A percentile compares a stretch with the other conserved stretches of the same genome.
phyloP scores from a whole-genome alignment of 2,329 filamentous ascomycete species.

The Microsporum ferrugineum region DNA sequence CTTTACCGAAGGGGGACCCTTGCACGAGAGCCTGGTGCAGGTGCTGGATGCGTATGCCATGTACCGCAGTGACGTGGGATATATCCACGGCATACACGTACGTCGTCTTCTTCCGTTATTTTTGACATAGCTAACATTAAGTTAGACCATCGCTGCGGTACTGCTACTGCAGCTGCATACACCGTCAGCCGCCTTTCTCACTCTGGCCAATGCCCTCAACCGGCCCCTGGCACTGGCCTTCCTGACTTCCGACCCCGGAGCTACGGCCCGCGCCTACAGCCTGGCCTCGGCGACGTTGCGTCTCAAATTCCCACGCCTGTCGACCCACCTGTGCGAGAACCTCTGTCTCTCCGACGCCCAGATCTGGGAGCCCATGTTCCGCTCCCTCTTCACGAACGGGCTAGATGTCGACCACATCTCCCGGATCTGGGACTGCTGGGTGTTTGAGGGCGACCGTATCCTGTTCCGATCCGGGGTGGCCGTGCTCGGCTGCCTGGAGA shows the following conservation, averaged over 20 bases:
- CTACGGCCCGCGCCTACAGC: constrained; percentile 45
- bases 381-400: constrained; percentile 41
- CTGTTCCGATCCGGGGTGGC: constrained; percentile 37
- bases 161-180: constrained; percentile 46
- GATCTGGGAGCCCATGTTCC: constrained; percentile 45
- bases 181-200: constrained; percentile 45
- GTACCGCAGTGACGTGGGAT: constrained; percentile 53
- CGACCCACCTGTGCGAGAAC: constrained; percentile 40
- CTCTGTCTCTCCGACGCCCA: constrained; percentile 32
- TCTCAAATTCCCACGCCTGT: constrained; percentile 48
- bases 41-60: constrained; percentile 52
- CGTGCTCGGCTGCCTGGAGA: constrained; percentile 33
- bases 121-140: constrained; percentile 4
- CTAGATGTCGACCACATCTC: constrained; percentile 43
- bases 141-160: constrained; percentile 44
- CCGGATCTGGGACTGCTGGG: constrained; percentile 51
- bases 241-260: constrained; percentile 46
- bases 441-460: constrained; percentile 48
- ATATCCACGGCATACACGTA: constrained; percentile 48
- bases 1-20: constrained; percentile 43
- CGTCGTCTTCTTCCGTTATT: constrained; percentile 15
- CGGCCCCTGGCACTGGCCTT: constrained; percentile 51
- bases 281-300: constrained; percentile 45
- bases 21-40: constrained; percentile 46
- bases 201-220: constrained; percentile 51